These are phyloP conservation scores for Irineochytrium annulatum DNA, from an alignment of 192 early-diverging fungal genomes.

Conservation along the genomic window DNA sequence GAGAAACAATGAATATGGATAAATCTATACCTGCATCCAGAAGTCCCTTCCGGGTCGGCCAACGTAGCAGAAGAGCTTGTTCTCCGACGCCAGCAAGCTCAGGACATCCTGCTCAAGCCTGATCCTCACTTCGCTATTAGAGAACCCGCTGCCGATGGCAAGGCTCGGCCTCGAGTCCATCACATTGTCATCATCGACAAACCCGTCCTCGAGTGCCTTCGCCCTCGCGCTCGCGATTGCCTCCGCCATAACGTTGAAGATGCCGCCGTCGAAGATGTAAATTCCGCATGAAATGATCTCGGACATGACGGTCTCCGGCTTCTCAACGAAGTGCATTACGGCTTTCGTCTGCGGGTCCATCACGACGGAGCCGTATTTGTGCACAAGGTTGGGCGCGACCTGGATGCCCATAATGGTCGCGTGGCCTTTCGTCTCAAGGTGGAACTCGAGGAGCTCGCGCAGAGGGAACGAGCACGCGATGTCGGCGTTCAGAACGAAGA, in stretches of 20 bases:
- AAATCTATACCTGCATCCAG: conserved; percentile 65
- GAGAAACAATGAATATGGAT: not conserved
- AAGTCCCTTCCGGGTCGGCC: conserved; percentile 65
- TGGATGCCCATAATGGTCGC: conserved; percentile 90
- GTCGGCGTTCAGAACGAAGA: conserved; percentile 97
- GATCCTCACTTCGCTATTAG: conserved; percentile 51
- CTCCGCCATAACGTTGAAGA: conserved; percentile 81
- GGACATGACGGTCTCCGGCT: conserved; percentile 93
- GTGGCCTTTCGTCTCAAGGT: conserved; percentile 74
- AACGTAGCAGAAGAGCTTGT: conserved; percentile 83
- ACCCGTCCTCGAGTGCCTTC: conserved; percentile 51
- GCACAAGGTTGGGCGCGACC: conserved; percentile 71
- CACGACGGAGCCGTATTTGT: conserved; percentile 91
- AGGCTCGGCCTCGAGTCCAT: conserved; percentile 17
- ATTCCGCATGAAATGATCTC: conserved; percentile 94
- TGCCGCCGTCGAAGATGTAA: conserved; percentile 84
- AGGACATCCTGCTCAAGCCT: conserved; percentile 93
- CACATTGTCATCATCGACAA: conserved; percentile 12
- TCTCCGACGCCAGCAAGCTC: conserved; percentile 73
- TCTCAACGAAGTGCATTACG: conserved; percentile 97
- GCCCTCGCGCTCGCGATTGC: conserved; percentile 69
- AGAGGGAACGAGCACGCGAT: conserved; percentile 94
- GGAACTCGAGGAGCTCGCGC: conserved; percentile 76
- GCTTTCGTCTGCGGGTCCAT: conserved; percentile 82
- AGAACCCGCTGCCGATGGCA: too few relatives aligned